Percentiles rank a stretch among this genome's conserved stretches.
These are phyloP conservation scores for Tricholoma saponaceum DNA, from an alignment of 768 basidiomycete species.

Conservation along the genomic window DNA sequence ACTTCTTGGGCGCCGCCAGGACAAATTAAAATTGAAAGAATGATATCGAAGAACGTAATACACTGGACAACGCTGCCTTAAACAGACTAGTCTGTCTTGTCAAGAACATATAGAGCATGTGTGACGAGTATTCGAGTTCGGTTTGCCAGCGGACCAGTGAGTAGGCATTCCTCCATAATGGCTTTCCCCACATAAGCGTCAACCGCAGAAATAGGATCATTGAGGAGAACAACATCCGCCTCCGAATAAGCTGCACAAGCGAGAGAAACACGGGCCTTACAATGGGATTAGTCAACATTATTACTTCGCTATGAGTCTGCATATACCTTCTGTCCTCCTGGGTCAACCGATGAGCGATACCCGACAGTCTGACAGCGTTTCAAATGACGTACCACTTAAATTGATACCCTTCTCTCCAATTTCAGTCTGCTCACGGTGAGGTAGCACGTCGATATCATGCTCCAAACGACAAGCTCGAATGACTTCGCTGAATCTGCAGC, in stretches of 20 bases:
- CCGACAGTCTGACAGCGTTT: not conserved
- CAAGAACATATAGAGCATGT: constrained; percentile 52
- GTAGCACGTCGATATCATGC: constrained; percentile 67
- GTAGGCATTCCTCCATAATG: constrained; percentile 58
- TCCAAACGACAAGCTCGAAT: constrained; percentile 64
- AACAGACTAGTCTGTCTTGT: constrained; percentile 59
- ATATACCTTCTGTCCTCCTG: constrained; percentile 35
- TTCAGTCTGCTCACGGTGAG: constrained; percentile 64
- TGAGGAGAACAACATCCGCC: constrained; percentile 71
- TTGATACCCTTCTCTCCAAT: constrained; percentile 79
- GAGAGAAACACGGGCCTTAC: constrained; percentile 65
- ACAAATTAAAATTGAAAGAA: constrained; percentile 39
- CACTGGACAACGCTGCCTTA: constrained; percentile 46
- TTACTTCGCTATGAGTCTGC: not conserved
- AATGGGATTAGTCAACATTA: constrained; percentile 16
- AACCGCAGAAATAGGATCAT: constrained; percentile 81
- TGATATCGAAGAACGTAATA: constrained; percentile 55
- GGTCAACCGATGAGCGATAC: not conserved
- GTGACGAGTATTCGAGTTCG: constrained; percentile 62
- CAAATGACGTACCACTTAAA: constrained; percentile 39
- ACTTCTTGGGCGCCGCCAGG: constrained; percentile 71
- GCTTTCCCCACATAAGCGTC: constrained; percentile 73
- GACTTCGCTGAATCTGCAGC: constrained; percentile 47
- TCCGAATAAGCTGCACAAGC: constrained; percentile 75
- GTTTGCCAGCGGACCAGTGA: constrained; percentile 44